These are phyloP conservation scores for Fusarium decemcellulare DNA, from an alignment of 2,329 filamentous ascomycete genomes.

Conservation along the genomic window DNA sequence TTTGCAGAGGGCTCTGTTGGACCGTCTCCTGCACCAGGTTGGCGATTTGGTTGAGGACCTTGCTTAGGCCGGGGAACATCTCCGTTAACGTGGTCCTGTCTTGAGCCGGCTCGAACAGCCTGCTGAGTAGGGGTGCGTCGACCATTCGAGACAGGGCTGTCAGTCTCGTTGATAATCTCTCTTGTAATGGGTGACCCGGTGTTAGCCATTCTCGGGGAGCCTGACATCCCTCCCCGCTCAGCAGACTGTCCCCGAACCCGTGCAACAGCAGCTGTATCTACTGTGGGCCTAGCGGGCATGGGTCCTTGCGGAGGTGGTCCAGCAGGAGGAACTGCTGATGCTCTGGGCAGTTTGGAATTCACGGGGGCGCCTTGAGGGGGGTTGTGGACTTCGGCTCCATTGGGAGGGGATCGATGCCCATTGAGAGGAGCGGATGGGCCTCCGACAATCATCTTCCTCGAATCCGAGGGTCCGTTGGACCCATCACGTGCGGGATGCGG, in stretches of 20 bases:
- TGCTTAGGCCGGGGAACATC: constrained; percentile 53
- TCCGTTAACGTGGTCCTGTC: constrained; percentile 51
- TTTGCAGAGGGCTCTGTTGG: constrained; percentile 69
- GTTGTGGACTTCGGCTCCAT: constrained; percentile 56
- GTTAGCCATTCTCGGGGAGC: constrained; percentile 53
- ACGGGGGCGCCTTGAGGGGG: constrained; percentile 51
- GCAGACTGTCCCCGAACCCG: constrained; percentile 65
- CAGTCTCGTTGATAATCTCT: constrained; percentile 58
- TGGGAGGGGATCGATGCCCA: constrained; percentile 57
- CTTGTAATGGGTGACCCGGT: constrained; percentile 59
- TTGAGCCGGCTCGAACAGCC: constrained; percentile 52
- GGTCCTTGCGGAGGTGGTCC: constrained; percentile 71
- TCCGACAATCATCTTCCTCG: constrained; percentile 60
- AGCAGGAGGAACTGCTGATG: constrained; percentile 53
- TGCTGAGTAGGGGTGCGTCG: constrained; percentile 74
- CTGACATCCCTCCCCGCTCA: constrained; percentile 57
- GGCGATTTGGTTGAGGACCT: constrained; percentile 55
- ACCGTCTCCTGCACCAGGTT: constrained; percentile 78
- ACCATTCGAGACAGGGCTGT: constrained; percentile 70
- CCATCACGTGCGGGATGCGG: constrained; percentile 64
- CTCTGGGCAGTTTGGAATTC: constrained; percentile 55
- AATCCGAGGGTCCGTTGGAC: constrained; percentile 65
- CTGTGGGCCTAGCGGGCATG: constrained; percentile 62
- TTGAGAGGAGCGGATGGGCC: constrained; percentile 53
- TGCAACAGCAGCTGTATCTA: constrained; percentile 57